Evolutionary conservation across 2,329 filamentous ascomycete species (phyloP), one percentile per base, ranked within the genome.

Genomic region (Chaetothyriales sp.): DNA sequence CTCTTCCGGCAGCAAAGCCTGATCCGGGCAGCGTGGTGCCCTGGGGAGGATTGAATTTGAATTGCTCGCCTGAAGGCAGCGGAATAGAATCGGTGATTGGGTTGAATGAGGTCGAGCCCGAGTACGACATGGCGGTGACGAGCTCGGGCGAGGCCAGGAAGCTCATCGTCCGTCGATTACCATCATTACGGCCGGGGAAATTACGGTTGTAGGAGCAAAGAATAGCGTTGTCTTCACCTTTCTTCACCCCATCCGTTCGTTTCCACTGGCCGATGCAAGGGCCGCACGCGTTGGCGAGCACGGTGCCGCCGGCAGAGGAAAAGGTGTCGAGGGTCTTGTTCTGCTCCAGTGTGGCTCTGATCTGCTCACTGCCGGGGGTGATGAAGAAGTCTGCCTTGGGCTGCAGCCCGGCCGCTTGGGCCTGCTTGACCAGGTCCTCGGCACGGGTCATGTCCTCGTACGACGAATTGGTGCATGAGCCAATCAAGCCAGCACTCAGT

Each of bases 401-500:
- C 71, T 87, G 86, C 53, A 98, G 74, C 15, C 92, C 92, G n/a
- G 88, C 92, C 53, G 82, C 80, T 49, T 82, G 77, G 8, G 92
- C 92, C 67, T 95, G 89, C 68, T 90, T 89, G 52, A 96, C 86
- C 51, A 98, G 79, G 63, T 88, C 81, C 70, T 95, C 90, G 12
- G 89, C 86, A 55, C 90, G 83, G 36, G 89, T 93, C 92, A 98
- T 98, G 66, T 98, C 92, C 70, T 95, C 84, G 67, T 96, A 98
- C 1, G 92, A 96, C 67, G 86, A 94, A 76, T 98, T 98, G 48
- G 92, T 98, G 75, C 92, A 98, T 71, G 88, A 95, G 54, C 92
- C 92, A 64, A 98, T 98, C 50, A 98, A 77, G 48, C 89, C 89
- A 22, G 92, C 90, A 10, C 88, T 92, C 55, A 98, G 83, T 56